phyloP scores from a whole-genome alignment of 257 asterid genomes.

The Ajuga chamaepitys region DNA sequence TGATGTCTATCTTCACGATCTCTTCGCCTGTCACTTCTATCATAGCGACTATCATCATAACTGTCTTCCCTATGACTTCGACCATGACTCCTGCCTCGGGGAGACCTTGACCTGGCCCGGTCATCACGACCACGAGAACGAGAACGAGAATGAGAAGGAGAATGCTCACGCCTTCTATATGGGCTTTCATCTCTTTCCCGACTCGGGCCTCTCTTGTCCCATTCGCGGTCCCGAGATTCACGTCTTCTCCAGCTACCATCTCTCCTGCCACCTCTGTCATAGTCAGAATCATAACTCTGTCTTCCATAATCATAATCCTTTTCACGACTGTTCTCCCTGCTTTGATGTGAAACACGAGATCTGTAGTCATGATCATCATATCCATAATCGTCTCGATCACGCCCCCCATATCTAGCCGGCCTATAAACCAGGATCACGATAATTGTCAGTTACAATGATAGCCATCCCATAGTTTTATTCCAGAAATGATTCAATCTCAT shows the following conservation, averaged over 20 bases:
- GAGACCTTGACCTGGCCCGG: slow-evolving; percentile 79
- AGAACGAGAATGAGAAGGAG: slow-evolving; percentile 63
- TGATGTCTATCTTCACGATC: slow-evolving; percentile 72
- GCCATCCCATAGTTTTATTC: slow-evolving; percentile 21
- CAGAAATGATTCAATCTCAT: slow-evolving; percentile 22
- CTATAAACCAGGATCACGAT: slow-evolving; percentile 46
- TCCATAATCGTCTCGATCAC: slow-evolving; percentile 68
- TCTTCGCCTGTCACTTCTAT: slow-evolving; percentile 72
- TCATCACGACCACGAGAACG: slow-evolving; percentile 75
- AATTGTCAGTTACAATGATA: slow-evolving; percentile 29
- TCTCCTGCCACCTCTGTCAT: slow-evolving; percentile 74
- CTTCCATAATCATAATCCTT: slow-evolving; percentile 74
- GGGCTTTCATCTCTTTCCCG: slow-evolving; percentile 81
- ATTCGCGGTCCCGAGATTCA: slow-evolving; percentile 78
- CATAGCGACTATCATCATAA: slow-evolving; percentile 66
- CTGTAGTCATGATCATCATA: slow-evolving; percentile 85
- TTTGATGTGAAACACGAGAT: slow-evolving; percentile 53
- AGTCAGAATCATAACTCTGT: slow-evolving; percentile 86
- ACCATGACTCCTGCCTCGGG: slow-evolving; percentile 72
- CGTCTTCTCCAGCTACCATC: slow-evolving; percentile 79
- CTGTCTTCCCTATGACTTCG: slow-evolving; percentile 85
- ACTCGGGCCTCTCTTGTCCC: slow-evolving; percentile 71
- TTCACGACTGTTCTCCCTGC: slow-evolving; percentile 79
- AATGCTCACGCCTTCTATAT: slow-evolving; percentile 49
- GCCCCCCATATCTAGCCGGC: slow-evolving; percentile 77